Percentiles rank a stretch among this genome's conserved stretches.
Conservation (phyloP, 768 basidiomycete genomes). For the Suillus placidus region DNA sequence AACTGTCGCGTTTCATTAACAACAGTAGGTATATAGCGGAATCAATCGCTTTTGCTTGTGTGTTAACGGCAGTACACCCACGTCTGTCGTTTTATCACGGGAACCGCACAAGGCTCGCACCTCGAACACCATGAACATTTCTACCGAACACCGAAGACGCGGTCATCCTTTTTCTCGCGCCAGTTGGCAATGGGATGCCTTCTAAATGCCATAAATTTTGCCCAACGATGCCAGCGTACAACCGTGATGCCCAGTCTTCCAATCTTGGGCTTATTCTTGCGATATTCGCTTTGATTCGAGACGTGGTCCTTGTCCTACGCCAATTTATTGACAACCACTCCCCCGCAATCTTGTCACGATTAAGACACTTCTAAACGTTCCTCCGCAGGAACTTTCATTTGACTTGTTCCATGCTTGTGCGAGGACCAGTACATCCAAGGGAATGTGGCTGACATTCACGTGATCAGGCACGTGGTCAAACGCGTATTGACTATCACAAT, state of each 20-base stretch:
- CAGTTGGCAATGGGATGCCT: neutral
- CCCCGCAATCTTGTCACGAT: conserved; percentile 3
- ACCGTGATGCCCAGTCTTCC: conserved; percentile 2
- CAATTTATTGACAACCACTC: neutral
- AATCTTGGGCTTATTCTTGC: neutral
- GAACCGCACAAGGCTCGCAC: conserved; percentile 6
- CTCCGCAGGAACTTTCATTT: conserved; percentile 1
- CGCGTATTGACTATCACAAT: neutral
- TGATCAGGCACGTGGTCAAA: neutral
- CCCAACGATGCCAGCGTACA: neutral
- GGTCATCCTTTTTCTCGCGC: neutral
- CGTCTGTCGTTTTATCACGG: conserved; percentile 3
- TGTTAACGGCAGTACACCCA: neutral
- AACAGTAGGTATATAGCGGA: neutral
- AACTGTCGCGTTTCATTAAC: neutral
- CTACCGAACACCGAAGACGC: neutral
- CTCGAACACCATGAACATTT: neutral
- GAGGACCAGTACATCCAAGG: neutral
- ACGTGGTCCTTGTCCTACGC: neutral
- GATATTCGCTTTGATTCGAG: neutral
- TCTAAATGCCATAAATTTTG: neutral
- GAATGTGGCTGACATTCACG: neutral
- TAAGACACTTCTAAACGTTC: neutral
- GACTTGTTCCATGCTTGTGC: neutral
- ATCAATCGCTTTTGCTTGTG: neutral